A percentile compares a stretch with the other conserved stretches of the same genome.
phyloP scores from a whole-genome alignment of 2,329 filamentous ascomycete species.

The Sporothrix luriei region DNA sequence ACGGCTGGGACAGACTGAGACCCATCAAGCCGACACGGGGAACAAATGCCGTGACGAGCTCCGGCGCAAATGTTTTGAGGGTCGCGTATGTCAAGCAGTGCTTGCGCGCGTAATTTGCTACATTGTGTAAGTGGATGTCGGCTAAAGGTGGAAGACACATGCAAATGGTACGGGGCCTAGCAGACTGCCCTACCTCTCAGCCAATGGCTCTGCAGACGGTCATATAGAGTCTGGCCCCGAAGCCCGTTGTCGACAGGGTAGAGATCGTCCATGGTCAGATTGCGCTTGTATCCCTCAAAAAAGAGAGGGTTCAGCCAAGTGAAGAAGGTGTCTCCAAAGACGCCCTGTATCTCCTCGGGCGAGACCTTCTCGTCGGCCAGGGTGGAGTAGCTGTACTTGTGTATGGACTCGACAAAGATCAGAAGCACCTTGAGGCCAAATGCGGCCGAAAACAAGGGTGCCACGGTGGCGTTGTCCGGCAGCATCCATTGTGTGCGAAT shows the following conservation, averaged over 20 bases:
- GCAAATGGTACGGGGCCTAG: background rate
- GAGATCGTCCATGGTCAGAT: slow-evolving; percentile 43
- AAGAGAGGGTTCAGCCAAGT: slow-evolving; percentile 59
- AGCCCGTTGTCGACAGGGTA: slow-evolving; percentile 29
- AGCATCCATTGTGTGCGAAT: slow-evolving; percentile 50
- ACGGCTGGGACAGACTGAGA: slow-evolving; percentile 33
- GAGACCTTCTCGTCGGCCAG: slow-evolving; percentile 53
- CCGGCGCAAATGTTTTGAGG: slow-evolving; percentile 26
- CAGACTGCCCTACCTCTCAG: slow-evolving; percentile 6
- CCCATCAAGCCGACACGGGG: slow-evolving; percentile 32
- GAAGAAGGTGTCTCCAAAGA: slow-evolving; percentile 53
- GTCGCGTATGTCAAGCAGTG: slow-evolving; percentile 31
- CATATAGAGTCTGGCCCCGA: slow-evolving; percentile 26
- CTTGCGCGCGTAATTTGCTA: slow-evolving; percentile 29
- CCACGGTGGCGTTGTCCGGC: slow-evolving; percentile 44
- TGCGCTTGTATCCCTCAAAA: slow-evolving; percentile 51
- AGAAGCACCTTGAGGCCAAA: slow-evolving; percentile 49
- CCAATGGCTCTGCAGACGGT: slow-evolving; percentile 30
- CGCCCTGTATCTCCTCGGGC: slow-evolving; percentile 43
- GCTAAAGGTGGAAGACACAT: background rate
- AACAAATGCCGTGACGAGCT: slow-evolving; percentile 29
- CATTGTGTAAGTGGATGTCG: background rate
- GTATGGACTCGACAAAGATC: slow-evolving; percentile 49
- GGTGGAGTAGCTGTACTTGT: slow-evolving; percentile 47
- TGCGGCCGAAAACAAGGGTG: slow-evolving; percentile 48